phyloP scores from a whole-genome alignment of 768 basidiomycete species.

The Boletus eberwhitei region DNA sequence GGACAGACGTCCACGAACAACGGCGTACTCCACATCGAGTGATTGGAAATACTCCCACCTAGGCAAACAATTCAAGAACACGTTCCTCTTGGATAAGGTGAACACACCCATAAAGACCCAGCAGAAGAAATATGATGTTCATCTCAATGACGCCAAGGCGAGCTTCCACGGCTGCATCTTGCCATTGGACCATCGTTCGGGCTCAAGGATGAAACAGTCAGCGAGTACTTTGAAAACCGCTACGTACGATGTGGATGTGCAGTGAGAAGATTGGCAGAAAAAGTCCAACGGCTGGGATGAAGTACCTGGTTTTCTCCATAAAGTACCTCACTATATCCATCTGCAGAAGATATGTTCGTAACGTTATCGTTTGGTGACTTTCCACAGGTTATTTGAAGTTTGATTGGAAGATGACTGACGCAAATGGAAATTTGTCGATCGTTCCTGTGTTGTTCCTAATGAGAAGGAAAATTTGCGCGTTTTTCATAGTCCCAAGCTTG shows the following conservation, averaged over 20 bases:
- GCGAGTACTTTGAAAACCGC: neutral
- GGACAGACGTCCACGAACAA: constrained; percentile 20
- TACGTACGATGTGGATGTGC: neutral
- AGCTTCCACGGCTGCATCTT: constrained; percentile 1
- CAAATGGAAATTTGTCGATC: neutral
- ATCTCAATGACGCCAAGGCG: neutral
- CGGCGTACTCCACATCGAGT: constrained; percentile 19
- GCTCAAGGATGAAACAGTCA: neutral
- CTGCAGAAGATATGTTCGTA: neutral
- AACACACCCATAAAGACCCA: constrained; percentile 26
- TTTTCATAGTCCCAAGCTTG: neutral
- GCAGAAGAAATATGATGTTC: constrained; percentile 15
- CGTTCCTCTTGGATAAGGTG: neutral
- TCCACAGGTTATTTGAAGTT: neutral
- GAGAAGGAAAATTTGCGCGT: neutral
- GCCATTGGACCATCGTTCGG: constrained; percentile 23
- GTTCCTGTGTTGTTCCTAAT: neutral
- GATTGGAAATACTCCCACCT: constrained; percentile 28
- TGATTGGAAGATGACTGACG: neutral
- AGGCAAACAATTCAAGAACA: neutral
- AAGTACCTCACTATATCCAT: neutral
- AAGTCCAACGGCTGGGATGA: neutral
- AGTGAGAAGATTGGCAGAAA: neutral
- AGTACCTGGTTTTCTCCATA: neutral
- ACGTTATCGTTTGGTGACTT: neutral